These are phyloP conservation scores for Podila clonocystis DNA, from an alignment of 192 early-diverging fungal genomes.

Conservation along the genomic window DNA sequence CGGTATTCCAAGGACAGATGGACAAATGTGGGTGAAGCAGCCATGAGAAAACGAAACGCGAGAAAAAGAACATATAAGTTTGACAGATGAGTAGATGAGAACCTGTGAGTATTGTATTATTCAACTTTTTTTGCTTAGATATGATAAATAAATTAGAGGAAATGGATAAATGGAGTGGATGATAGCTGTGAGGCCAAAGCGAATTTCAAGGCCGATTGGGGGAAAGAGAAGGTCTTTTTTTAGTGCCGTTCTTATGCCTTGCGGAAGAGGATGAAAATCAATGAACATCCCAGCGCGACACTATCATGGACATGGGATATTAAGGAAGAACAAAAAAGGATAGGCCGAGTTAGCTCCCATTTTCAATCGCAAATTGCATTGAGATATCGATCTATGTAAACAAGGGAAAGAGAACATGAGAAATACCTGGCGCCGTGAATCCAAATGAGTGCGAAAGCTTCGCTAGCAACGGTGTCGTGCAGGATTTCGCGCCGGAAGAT, in stretches of 20 bases:
- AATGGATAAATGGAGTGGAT: too few species aligned
- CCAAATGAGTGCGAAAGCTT: constrained; percentile 40
- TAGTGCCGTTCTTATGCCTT: constrained; percentile 13
- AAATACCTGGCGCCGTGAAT: constrained; percentile 47
- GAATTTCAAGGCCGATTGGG: neutral
- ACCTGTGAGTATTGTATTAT: neutral
- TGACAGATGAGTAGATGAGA: too few species aligned
- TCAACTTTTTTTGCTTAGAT: neutral
- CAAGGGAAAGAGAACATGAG: neutral
- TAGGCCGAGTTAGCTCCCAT: too few species aligned
- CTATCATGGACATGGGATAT: constrained; percentile 4
- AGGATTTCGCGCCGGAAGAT: constrained; percentile 42
- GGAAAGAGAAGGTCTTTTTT: neutral
- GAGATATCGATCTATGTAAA: too few species aligned
- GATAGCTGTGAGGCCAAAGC: too few species aligned
- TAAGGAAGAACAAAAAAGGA: neutral
- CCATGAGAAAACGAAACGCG: too few species aligned
- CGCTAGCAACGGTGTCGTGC: constrained; percentile 30
- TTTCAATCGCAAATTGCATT: too few species aligned
- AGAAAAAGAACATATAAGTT: too few species aligned
- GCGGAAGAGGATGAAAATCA: constrained; percentile 50
- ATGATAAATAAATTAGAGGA: neutral
- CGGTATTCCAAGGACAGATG: too few species aligned
- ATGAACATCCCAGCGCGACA: constrained; percentile 44
- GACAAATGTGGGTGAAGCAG: too few species aligned